These are phyloP conservation scores for Aspergillus olivimuriae DNA, from an alignment of 495 filamentous ascomycete genomes.

Conservation along the genomic window DNA sequence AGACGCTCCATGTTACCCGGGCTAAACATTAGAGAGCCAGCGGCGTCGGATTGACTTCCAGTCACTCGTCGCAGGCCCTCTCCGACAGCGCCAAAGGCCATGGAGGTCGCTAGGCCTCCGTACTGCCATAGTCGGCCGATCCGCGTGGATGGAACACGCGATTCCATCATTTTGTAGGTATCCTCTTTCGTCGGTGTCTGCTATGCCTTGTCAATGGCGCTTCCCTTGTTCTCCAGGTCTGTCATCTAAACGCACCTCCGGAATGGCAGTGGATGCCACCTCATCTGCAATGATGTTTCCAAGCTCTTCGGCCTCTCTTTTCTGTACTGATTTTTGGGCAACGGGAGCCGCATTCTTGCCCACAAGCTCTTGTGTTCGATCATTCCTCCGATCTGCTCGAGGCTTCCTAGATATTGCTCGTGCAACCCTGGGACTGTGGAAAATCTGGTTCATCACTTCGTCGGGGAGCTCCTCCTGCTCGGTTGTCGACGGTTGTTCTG, in stretches of 20 bases:
- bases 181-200: conserved; percentile 13
- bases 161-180: conserved; percentile 74
- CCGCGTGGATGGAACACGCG: conserved; percentile 82
- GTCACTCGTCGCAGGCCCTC: conserved; percentile 72
- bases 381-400: conserved; percentile 5
- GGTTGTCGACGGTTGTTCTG: too few species aligned
- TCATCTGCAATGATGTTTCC: conserved; percentile 15
- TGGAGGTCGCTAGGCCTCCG: conserved; percentile 82
- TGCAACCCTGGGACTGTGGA: conserved; percentile 55
- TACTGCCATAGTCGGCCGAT: conserved; percentile 91
- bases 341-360: background rate
- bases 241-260: conserved; percentile 4
- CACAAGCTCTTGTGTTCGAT: background rate
- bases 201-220: conserved; percentile 5
- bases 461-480: conserved; percentile 47
- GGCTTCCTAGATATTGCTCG: conserved; percentile 40
- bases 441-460: conserved; percentile 54
- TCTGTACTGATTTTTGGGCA: background rate
- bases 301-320: background rate
- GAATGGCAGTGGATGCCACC: conserved; percentile 7
- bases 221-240: conserved; percentile 10
- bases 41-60: conserved; percentile 49
- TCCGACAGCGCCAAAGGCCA: conserved; percentile 88
- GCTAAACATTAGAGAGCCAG: conserved; percentile 81
- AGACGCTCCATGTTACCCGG: conserved; percentile 85